Evolutionary conservation across 176 grass and related monocot genomes (phyloP), one percentile per base, ranked within the genome.

Genomic region (Stipa capillata): DNA sequence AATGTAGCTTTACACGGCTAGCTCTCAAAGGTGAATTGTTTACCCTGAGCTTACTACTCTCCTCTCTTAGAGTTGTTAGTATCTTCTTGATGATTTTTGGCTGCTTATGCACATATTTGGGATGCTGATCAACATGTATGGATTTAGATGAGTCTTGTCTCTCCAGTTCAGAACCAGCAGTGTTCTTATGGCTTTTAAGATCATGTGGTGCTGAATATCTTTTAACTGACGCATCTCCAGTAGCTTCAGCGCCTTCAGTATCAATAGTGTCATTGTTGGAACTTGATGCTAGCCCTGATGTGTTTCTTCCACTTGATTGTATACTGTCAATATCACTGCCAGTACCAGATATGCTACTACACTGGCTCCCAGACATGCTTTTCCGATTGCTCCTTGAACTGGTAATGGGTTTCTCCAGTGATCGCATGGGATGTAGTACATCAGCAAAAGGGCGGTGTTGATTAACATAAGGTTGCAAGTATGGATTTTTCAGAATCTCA

Each of bases 281-380:
- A 86, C 52, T 89, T 67, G 87, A 61, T 40, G 76, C 47, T 85
- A 45, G n/a, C 51, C 85, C 84, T 59, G 74, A 87, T 47, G 71
- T 75, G 47, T 86, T 95, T 64, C 76, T 88, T 77, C 90, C 86
- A 41, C 65, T 87, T 79, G 90, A 94, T 39, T 95, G 87, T 77
- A 92, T 79, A 76, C 90, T 93, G 32, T 99, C 97, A 71, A 87
- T 76, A 79, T 99, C 90, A 73, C 88, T 96, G 47, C 92, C 88
- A 72, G 88, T 96, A 69, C 92, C 86, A 67, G 85, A 99, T 72
- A 93, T 77, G 73, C 88, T 99, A 69, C 92, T 91, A 53, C 69
- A 89, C 76, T 93, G 92, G 73, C 90, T 99, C 55, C 88, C 86
- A 57, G 88, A 96, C 90, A 99, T 96, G 80, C 86, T 95, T 59